phyloP scores from a whole-genome alignment of 2,329 filamentous ascomycete species.

The Drechmeria coniospora region DNA sequence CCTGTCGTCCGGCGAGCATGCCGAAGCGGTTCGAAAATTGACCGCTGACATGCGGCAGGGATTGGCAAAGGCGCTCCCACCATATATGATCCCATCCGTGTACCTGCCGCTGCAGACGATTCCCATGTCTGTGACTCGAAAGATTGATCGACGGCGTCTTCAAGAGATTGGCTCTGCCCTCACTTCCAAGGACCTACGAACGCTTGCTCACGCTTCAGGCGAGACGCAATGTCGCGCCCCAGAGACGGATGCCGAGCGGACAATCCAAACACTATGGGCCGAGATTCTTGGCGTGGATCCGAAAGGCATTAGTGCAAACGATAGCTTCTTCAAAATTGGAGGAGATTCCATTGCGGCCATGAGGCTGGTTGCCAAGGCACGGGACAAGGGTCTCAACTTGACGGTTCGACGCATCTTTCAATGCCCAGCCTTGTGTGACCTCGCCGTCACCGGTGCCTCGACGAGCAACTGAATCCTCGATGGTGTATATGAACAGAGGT shows the following conservation, averaged over 20 bases:
- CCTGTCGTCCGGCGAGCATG: too few relatives aligned
- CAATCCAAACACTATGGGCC: constrained; percentile 18
- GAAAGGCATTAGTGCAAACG: constrained; percentile 13
- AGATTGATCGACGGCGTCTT: constrained; percentile 4
- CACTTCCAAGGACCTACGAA: neutral
- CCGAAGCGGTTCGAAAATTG: neutral
- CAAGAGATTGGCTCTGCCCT: neutral
- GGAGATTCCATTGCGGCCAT: constrained; percentile 26
- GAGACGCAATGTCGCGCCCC: constrained; percentile 4
- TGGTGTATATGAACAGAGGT: too few relatives aligned
- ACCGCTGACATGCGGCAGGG: neutral
- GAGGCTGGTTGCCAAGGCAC: constrained; percentile 19
- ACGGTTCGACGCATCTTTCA: constrained; percentile 13
- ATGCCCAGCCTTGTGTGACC: constrained; percentile 5
- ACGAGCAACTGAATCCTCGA: too few relatives aligned
- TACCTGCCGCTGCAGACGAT: constrained; percentile 4
- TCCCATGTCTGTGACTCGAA: constrained; percentile 3
- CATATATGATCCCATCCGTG: constrained; percentile 4
- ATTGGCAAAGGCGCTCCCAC: constrained; percentile 1
- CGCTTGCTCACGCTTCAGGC: constrained; percentile 3
- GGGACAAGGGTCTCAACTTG: constrained; percentile 10
- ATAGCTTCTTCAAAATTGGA: constrained; percentile 21
- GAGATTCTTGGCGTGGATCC: constrained; percentile 20
- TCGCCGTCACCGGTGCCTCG: neutral
- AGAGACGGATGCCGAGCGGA: constrained; percentile 4